Conservation (phyloP, 116 monocot species). For the Trichopus zeylanicus region DNA sequence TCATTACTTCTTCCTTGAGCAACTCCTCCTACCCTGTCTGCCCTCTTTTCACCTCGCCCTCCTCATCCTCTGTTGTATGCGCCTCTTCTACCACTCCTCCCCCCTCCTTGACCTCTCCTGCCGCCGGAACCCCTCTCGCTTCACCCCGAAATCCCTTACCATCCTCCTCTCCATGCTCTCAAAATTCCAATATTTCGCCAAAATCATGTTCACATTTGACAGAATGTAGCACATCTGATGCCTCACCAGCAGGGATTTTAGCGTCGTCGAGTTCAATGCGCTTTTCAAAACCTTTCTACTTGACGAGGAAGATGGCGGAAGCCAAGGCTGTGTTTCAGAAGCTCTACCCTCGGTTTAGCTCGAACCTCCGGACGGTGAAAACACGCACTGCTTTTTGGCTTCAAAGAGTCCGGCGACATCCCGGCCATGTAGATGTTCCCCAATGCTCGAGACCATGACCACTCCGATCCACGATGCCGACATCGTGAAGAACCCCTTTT, state of each 20-base stretch:
- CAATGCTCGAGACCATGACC: conserved; percentile 55
- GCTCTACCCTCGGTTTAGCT: conserved; percentile 28
- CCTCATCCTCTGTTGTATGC: conserved; percentile 41
- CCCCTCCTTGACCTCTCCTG: conserved; percentile 17
- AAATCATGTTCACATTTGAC: conserved; percentile 40
- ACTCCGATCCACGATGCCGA: conserved; percentile 66
- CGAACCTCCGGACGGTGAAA: conserved; percentile 47
- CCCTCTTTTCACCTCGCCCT: conserved; percentile 29
- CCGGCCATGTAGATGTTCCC: conserved; percentile 51
- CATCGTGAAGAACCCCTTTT: conserved; percentile 30
- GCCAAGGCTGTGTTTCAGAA: conserved; percentile 53
- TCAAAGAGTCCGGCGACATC: conserved; percentile 53
- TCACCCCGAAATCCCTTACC: conserved; percentile 33
- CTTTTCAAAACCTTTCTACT: conserved; percentile 59
- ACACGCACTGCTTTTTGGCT: conserved; percentile 69
- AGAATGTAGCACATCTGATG: conserved; percentile 22
- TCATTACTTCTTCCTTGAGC: conserved; percentile 32
- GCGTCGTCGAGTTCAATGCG: conserved; percentile 53
- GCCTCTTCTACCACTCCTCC: conserved; percentile 25
- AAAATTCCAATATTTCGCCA: conserved; percentile 42
- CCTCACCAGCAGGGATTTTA: conserved; percentile 26
- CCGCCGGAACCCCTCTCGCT: conserved; percentile 18
- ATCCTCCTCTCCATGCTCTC: conserved; percentile 50
- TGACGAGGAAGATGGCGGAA: conserved; percentile 42
- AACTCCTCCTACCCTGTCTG: conserved; percentile 19